Evolutionary conservation across 2,329 filamentous ascomycete genomes (phyloP).

Genomic region (Thielaviopsis musarum): DNA sequence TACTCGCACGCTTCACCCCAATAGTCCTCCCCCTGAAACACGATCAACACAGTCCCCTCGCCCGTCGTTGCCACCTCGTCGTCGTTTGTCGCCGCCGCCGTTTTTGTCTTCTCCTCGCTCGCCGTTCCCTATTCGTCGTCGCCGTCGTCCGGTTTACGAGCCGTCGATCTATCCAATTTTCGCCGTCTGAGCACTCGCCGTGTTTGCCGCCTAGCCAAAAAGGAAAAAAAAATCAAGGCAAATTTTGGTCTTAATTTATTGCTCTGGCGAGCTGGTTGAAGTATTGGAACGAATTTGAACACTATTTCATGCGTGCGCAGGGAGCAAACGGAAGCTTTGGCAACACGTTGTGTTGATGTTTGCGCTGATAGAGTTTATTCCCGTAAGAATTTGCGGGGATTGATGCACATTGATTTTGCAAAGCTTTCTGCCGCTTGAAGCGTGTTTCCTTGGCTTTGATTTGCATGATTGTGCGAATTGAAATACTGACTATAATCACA

Average conservation of each 20-base stretch:
- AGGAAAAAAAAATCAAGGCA: background rate
- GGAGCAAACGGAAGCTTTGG: conserved; percentile 11
- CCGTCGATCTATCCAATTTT: background rate
- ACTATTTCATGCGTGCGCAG: conserved; percentile 2
- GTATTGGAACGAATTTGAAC: conserved; percentile 8
- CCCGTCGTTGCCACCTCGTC: background rate
- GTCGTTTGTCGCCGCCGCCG: conserved; percentile 2
- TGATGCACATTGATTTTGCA: background rate
- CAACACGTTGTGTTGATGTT: conserved; percentile 7
- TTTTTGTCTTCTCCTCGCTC: background rate
- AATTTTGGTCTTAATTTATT: background rate
- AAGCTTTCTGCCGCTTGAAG: conserved; percentile 7
- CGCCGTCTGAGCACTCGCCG: background rate
- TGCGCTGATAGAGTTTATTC: background rate
- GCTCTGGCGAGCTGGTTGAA: conserved; percentile 7
- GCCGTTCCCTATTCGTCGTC: conserved; percentile 2
- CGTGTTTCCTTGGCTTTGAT: background rate
- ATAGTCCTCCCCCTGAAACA: background rate
- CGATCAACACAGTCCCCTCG: background rate
- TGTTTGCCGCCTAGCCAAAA: background rate
- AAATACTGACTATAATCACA: conserved; percentile 22
- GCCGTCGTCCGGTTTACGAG: background rate
- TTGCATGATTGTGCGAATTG: background rate
- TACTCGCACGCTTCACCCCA: background rate
- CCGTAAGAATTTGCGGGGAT: background rate